Conservation (phyloP, 2,329 filamentous ascomycete species). For the Sclerotinia borealis region DNA sequence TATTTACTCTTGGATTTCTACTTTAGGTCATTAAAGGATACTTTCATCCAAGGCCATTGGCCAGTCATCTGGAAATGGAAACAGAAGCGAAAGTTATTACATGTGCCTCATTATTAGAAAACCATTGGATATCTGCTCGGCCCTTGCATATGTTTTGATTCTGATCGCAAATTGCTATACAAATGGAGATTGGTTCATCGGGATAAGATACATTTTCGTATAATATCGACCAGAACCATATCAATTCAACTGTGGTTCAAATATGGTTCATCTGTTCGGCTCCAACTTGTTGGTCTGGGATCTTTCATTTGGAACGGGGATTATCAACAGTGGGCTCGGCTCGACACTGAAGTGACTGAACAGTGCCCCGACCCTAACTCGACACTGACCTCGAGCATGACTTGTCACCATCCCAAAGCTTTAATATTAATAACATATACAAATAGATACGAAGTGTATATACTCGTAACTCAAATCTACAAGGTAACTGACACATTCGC, state of each 20-base stretch:
- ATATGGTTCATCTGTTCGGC: too few relatives aligned
- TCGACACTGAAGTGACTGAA: too few relatives aligned
- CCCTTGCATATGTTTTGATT: constrained; percentile 3
- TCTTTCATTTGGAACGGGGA: background rate
- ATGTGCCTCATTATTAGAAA: background rate
- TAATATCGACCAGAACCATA: background rate
- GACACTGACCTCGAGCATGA: background rate
- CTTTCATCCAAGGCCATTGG: background rate
- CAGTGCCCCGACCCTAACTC: background rate
- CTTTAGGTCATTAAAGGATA: background rate
- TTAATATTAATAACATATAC: background rate
- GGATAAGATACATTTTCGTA: background rate
- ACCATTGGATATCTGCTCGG: background rate
- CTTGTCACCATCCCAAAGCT: background rate
- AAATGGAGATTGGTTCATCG: background rate
- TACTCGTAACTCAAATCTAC: background rate
- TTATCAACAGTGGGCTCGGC: background rate
- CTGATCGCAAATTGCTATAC: background rate
- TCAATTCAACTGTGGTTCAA: background rate
- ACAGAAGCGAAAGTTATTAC: background rate
- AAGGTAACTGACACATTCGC: background rate
- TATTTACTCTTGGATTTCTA: background rate
- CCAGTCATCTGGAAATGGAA: background rate
- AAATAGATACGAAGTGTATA: background rate
- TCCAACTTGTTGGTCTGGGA: background rate